phyloP scores from a whole-genome alignment of 352 stramenopile species.

The Globisporangium cystogenes region DNA sequence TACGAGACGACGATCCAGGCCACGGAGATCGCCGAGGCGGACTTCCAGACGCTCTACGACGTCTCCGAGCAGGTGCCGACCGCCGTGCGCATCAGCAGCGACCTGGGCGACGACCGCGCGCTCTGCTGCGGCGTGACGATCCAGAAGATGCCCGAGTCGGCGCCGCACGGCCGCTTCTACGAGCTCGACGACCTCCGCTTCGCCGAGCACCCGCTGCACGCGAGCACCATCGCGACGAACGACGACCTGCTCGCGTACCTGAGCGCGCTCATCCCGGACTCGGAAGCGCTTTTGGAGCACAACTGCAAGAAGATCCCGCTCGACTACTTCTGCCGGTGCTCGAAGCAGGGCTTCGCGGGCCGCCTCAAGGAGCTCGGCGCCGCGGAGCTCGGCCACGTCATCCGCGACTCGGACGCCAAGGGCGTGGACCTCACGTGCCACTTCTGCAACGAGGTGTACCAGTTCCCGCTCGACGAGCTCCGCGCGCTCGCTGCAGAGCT shows the following conservation, averaged over 20 bases:
- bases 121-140: slow-evolving; percentile 72
- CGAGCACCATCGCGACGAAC: slow-evolving; percentile 40
- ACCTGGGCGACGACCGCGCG: slow-evolving; percentile 36
- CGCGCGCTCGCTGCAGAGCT: slow-evolving; percentile 16
- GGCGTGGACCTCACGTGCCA: slow-evolving; percentile 75
- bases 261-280: slow-evolving; percentile 71
- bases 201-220: slow-evolving; percentile 39
- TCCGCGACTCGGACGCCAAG: slow-evolving; percentile 35
- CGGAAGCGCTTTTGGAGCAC: slow-evolving; percentile 39
- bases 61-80: slow-evolving; percentile 83
- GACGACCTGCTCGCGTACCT: slow-evolving; percentile 62
- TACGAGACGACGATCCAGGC: slow-evolving; percentile 74
- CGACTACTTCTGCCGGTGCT: slow-evolving; percentile 84
- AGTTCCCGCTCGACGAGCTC: slow-evolving; percentile 53
- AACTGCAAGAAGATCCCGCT: slow-evolving; percentile 56
- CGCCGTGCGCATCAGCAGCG: slow-evolving; percentile 68
- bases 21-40: slow-evolving; percentile 51
- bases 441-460: slow-evolving; percentile 82
- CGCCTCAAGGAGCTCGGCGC: slow-evolving; percentile 46
- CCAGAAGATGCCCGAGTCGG: slow-evolving; percentile 70
- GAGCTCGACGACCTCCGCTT: slow-evolving; percentile 65
- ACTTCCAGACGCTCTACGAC: slow-evolving; percentile 85
- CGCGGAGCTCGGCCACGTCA: slow-evolving; percentile 43
- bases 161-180: slow-evolving; percentile 46
- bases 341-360: slow-evolving; percentile 54